A percentile compares a stretch with the other conserved stretches of the same genome.
These are phyloP conservation scores for Peronospora belbahrii DNA, from an alignment of 352 stramenopile genomes.

Conservation along the genomic window DNA sequence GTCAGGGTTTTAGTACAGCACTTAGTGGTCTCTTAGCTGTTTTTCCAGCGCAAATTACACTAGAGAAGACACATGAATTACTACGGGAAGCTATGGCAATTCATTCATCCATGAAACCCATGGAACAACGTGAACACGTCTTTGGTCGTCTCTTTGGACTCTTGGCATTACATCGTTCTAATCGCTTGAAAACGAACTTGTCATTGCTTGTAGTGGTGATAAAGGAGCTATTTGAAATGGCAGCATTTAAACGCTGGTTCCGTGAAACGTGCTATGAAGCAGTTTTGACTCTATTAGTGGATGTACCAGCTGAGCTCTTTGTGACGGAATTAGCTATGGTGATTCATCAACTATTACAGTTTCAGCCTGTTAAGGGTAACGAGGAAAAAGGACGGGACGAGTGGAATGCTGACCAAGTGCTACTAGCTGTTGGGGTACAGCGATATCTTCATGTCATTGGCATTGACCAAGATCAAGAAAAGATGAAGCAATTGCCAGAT, in stretches of 20 bases:
- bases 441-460: constrained; percentile 49
- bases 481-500: constrained; percentile 28
- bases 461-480: constrained; percentile 27
- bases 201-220: constrained; percentile 38
- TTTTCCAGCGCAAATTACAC: constrained; percentile 34
- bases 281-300: constrained; percentile 46
- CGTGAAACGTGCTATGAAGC: constrained; percentile 72
- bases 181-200: constrained; percentile 41
- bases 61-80: constrained; percentile 50
- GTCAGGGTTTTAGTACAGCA: constrained; percentile 86
- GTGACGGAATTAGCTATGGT: constrained; percentile 19
- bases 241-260: constrained; percentile 83
- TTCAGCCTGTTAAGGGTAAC: constrained; percentile 24
- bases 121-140: constrained; percentile 89
- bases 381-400: constrained; percentile 31
- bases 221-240: constrained; percentile 78
- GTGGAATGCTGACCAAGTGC: constrained; percentile 76
- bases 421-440: constrained; percentile 62
- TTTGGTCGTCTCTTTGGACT: constrained; percentile 87
- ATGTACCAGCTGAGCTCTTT: constrained; percentile 47
- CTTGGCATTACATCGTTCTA: constrained; percentile 73
- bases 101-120: constrained; percentile 80
- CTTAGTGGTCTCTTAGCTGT: constrained; percentile 55
- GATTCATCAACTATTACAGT: constrained; percentile 22
- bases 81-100: constrained; percentile 75